Percentiles rank a stretch among this genome's conserved stretches.
Conservation (phyloP, 352 stramenopile species). For the Pythium utonaiense region DNA sequence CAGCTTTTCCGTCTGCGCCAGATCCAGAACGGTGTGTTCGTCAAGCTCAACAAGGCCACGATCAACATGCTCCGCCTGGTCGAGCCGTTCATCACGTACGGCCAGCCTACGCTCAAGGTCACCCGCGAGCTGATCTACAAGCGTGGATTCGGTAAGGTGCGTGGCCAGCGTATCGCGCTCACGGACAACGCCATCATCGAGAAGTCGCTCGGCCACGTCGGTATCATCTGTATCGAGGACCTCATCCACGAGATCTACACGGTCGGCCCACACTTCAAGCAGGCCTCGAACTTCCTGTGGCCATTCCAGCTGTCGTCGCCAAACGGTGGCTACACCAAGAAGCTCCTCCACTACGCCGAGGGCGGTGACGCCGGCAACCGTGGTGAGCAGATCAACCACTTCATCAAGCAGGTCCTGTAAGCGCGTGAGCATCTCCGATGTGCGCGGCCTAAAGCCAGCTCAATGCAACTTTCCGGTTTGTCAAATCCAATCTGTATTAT, state of each 20-base stretch:
- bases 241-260: constrained; percentile 99
- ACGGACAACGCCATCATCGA: constrained; percentile 97
- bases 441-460: background rate
- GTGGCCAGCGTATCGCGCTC: constrained; percentile 97
- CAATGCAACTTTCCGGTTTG: constrained; percentile 24
- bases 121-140: constrained; percentile 99
- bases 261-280: constrained; percentile 98
- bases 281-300: constrained; percentile 99
- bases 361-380: constrained; percentile 92
- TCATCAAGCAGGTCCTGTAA: constrained; percentile 95
- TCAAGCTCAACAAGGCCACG: constrained; percentile 99
- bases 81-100: constrained; percentile 98
- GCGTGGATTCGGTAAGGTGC: constrained; percentile 98
- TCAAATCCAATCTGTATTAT: too few relatives aligned
- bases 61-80: constrained; percentile 99
- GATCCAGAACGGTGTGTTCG: constrained; percentile 99
- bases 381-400: constrained; percentile 92
- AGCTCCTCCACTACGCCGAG: constrained; percentile 93
- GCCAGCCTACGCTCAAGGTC: constrained; percentile 97
- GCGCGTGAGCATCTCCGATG: constrained; percentile 2
- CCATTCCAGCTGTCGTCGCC: constrained; percentile 99
- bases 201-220: constrained; percentile 92
- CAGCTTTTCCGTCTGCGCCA: constrained; percentile 99
- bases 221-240: constrained; percentile 99
- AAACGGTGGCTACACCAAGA: constrained; percentile 93